A percentile compares a stretch with the other conserved stretches of the same genome.
phyloP scores from a whole-genome alignment of 495 filamentous ascomycete genomes.

The Daldinia concentrica region DNA sequence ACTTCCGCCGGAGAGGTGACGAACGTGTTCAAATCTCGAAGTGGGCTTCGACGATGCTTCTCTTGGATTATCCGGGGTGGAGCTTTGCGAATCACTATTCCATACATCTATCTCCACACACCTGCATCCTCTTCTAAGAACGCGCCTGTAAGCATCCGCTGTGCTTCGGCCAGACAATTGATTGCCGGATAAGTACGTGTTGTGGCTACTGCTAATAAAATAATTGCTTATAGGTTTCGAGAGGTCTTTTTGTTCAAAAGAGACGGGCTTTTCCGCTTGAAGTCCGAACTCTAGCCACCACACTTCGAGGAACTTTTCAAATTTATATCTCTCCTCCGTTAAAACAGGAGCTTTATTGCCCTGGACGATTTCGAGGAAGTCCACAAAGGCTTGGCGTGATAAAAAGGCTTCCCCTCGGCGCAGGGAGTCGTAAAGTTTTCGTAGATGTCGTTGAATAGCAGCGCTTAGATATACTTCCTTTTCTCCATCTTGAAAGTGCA shows the following conservation, averaged over 20 bases:
- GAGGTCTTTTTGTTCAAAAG: constrained; percentile 45
- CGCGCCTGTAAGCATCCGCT: constrained; percentile 78
- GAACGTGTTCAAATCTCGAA: constrained; percentile 43
- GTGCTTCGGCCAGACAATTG: constrained; percentile 84
- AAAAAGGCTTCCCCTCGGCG: constrained; percentile 43
- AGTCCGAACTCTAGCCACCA: constrained; percentile 52
- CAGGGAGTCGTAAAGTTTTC: constrained; percentile 47
- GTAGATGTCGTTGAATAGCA: constrained; percentile 49
- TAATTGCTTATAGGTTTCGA: constrained; percentile 80
- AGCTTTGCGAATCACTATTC: constrained; percentile 69
- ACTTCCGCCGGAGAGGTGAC: constrained; percentile 49
- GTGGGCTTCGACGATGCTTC: constrained; percentile 23
- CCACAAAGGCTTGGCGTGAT: constrained; percentile 46
- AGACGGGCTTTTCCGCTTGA: constrained; percentile 43
- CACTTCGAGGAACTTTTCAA: constrained; percentile 55
- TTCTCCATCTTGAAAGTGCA: constrained; percentile 38
- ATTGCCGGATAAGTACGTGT: constrained; percentile 91
- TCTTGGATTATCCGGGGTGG: constrained; percentile 30
- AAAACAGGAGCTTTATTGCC: constrained; percentile 44
- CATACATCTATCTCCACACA: constrained; percentile 98
- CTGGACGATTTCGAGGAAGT: constrained; percentile 53
- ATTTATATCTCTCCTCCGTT: constrained; percentile 47
- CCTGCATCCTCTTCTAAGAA: constrained; percentile 77
- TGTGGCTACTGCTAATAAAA: constrained; percentile 92
- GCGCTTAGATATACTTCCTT: constrained; percentile 45